These are phyloP conservation scores for Mollisiaceae sp. DNA, from an alignment of 2,329 filamentous ascomycete species.

Conservation along the genomic window DNA sequence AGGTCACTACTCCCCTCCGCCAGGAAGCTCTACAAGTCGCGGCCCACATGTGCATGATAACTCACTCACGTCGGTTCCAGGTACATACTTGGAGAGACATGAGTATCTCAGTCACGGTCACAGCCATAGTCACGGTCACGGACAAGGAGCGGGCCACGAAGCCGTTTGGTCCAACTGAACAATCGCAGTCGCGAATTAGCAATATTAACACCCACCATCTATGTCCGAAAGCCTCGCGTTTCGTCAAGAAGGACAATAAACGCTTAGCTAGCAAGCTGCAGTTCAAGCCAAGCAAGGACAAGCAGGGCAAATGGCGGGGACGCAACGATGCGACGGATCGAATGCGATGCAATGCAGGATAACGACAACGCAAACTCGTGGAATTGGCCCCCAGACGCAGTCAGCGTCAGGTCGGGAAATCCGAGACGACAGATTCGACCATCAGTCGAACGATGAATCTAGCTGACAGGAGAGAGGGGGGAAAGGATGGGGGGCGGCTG, in stretches of 20 bases:
- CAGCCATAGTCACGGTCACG: slow-evolving; percentile 17
- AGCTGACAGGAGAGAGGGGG: not conserved
- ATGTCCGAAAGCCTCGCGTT: not conserved
- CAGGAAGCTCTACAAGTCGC: slow-evolving; percentile 24
- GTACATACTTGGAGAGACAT: slow-evolving; percentile 34
- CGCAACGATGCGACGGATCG: too few species aligned
- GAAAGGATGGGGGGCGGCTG: slow-evolving; percentile 5
- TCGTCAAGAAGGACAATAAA: not conserved
- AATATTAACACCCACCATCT: not conserved
- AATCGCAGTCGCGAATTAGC: not conserved
- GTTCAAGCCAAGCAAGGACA: too few species aligned
- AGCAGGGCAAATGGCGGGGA: too few species aligned
- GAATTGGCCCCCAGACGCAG: slow-evolving; percentile 1
- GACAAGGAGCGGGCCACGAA: slow-evolving; percentile 25
- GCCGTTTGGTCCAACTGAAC: slow-evolving; percentile 18
- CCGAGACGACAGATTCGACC: not conserved
- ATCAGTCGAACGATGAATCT: not conserved
- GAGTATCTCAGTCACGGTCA: slow-evolving; percentile 32
- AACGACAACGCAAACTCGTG: too few species aligned
- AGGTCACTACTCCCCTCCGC: slow-evolving; percentile 32
- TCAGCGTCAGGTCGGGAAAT: not conserved
- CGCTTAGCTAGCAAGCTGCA: too few species aligned
- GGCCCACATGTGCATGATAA: slow-evolving; percentile 25
- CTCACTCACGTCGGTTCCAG: slow-evolving; percentile 37
- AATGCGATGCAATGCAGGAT: not conserved